A percentile compares a stretch with the other conserved stretches of the same genome.
phyloP scores from a whole-genome alignment of 2,329 filamentous ascomycete species.

The Hypocrella siamensis region DNA sequence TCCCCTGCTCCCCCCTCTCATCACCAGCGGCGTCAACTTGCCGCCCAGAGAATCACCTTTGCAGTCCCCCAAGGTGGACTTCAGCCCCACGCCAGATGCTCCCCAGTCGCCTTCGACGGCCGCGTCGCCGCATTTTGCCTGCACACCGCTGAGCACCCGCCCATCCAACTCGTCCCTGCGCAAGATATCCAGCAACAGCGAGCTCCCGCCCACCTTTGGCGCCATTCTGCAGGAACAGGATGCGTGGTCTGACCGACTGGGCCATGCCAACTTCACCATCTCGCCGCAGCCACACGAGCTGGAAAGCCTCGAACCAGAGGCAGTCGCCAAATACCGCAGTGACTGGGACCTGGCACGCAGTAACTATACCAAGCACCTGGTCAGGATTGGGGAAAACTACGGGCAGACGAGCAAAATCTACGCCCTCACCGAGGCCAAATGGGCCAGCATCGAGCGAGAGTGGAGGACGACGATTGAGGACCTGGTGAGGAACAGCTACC shows the following conservation, averaged over 20 bases:
- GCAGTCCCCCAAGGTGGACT: slow-evolving; percentile 51
- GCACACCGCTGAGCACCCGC: slow-evolving; percentile 58
- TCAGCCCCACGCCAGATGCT: slow-evolving; percentile 2
- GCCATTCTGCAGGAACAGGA: slow-evolving; percentile 56
- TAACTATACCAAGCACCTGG: slow-evolving; percentile 81
- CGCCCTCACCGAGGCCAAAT: slow-evolving; percentile 73
- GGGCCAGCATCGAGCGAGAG: slow-evolving; percentile 59
- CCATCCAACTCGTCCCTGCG: slow-evolving; percentile 64
- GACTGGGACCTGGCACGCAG: slow-evolving; percentile 73
- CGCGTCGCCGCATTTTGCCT: slow-evolving; percentile 29
- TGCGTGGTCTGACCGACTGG: slow-evolving; percentile 71
- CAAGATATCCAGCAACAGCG: slow-evolving; percentile 45
- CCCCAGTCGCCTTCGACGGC: slow-evolving; percentile 7
- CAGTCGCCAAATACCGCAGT: slow-evolving; percentile 46
- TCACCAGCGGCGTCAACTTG: slow-evolving; percentile 42
- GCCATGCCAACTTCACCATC: slow-evolving; percentile 89
- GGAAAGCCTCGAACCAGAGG: slow-evolving; percentile 39
- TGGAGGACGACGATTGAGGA: slow-evolving; percentile 61
- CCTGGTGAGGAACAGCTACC: slow-evolving; percentile 36
- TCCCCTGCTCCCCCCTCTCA: slow-evolving; percentile 68
- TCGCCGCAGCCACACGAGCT: slow-evolving; percentile 66
- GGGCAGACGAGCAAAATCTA: slow-evolving; percentile 82
- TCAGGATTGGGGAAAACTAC: slow-evolving; percentile 80
- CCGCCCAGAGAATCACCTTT: slow-evolving; percentile 61
- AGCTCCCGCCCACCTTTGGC: slow-evolving; percentile 38